These are phyloP conservation scores for Wallacemonas collosoma DNA, from an alignment of 208 protist species.

Conservation along the genomic window DNA sequence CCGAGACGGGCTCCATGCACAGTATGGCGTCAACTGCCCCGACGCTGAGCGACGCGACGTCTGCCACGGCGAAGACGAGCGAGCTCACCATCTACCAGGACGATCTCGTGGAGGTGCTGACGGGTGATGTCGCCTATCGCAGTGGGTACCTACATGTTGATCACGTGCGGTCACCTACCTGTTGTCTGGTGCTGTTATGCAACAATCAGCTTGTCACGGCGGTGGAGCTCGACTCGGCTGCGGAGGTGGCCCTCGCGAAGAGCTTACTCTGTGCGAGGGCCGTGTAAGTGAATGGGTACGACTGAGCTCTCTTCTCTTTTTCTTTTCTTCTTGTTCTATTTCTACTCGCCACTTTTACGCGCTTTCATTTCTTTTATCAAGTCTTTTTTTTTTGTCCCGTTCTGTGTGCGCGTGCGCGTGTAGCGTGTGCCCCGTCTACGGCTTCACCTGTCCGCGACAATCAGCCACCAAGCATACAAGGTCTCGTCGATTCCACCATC, in stretches of 20 bases:
- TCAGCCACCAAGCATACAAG: too few relatives aligned
- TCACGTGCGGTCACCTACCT: conserved; percentile 43
- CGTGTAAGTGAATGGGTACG: not conserved
- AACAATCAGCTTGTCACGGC: conserved; percentile 46
- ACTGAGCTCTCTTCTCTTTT: too few relatives aligned
- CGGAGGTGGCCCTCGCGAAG: conserved; percentile 35
- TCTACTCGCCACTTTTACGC: too few relatives aligned
- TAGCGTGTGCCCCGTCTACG: too few relatives aligned
- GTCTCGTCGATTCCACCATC: too few relatives aligned
- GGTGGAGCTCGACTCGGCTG: conserved; percentile 57
- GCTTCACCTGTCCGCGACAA: too few relatives aligned
- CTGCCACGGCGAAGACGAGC: not conserved
- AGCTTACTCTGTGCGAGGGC: conserved; percentile 18
- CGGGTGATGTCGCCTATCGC: conserved; percentile 44
- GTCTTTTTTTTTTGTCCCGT: too few relatives aligned
- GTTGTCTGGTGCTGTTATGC: conserved; percentile 58
- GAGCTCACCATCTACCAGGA: conserved; percentile 12
- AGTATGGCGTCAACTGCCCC: not conserved
- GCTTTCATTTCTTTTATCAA: too few relatives aligned
- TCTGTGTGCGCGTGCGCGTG: too few relatives aligned
- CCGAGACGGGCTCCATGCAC: not conserved
- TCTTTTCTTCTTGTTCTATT: not conserved
- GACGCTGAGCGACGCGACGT: not conserved
- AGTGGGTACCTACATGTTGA: conserved; percentile 51
- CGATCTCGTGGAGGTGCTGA: conserved; percentile 47